Evolutionary conservation across 108 stramenopile genomes (phyloP).

Genomic region (Skeletonema tropicum): DNA sequence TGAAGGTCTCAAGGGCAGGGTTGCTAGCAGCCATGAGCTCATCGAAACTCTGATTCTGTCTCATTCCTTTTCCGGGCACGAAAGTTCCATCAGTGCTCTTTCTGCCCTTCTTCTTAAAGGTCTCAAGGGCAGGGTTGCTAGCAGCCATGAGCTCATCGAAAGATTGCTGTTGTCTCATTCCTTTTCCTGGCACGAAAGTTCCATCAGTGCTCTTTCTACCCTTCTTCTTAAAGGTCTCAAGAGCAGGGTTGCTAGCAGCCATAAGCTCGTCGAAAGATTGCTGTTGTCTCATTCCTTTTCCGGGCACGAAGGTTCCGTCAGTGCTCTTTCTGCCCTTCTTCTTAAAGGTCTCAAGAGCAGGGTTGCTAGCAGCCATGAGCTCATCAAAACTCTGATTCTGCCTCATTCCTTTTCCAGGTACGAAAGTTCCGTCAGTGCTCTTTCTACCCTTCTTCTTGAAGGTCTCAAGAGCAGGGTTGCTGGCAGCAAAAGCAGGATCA

Average conservation of each 20-base stretch:
- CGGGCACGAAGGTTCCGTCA: slow-evolving; percentile 42
- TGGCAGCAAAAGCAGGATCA: slow-evolving; percentile 40
- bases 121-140: slow-evolving; percentile 52
- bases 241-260: slow-evolving; percentile 49
- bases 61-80: slow-evolving; percentile 45
- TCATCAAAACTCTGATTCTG: slow-evolving; percentile 40
- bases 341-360: slow-evolving; percentile 44
- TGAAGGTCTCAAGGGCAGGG: slow-evolving; percentile 46
- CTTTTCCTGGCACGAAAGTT: slow-evolving; percentile 48
- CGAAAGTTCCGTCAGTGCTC: slow-evolving; percentile 35
- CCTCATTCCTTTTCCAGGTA: slow-evolving; percentile 31
- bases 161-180: slow-evolving; percentile 25
- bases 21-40: slow-evolving; percentile 51
- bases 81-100: slow-evolving; percentile 27
- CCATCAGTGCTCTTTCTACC: slow-evolving; percentile 24
- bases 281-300: slow-evolving; percentile 31
- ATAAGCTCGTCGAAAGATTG: slow-evolving; percentile 53
- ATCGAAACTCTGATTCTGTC: slow-evolving; percentile 37
- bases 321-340: slow-evolving; percentile 28
- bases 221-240: slow-evolving; percentile 37
- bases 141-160: slow-evolving; percentile 51
- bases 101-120: slow-evolving; percentile 34
- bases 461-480: slow-evolving; percentile 35
- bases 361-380: slow-evolving; percentile 50
- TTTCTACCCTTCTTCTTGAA: slow-evolving; percentile 23